Evolutionary conservation across 176 grass and related monocot species (phyloP).

Genomic region (Carex pumila): DNA sequence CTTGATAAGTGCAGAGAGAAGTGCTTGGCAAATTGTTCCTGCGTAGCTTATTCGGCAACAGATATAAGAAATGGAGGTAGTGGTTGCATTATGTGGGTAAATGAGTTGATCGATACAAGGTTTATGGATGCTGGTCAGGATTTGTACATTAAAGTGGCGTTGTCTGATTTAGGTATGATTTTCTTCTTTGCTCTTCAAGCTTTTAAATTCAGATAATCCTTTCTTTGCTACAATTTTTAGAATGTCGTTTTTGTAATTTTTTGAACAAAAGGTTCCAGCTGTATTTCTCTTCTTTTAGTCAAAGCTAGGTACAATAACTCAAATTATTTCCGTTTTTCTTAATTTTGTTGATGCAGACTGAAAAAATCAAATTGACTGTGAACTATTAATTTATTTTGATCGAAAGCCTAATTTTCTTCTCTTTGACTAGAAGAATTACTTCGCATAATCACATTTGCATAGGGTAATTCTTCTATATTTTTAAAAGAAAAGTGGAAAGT

Average conservation of each 20-base stretch:
- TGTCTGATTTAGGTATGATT: conserved; percentile 30
- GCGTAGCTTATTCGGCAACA: conserved; percentile 28
- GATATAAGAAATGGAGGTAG: conserved; percentile 22
- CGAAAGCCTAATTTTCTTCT: not conserved
- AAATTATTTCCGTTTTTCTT: not conserved
- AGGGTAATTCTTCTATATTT: not conserved
- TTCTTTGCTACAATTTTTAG: not conserved
- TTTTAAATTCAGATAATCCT: not conserved
- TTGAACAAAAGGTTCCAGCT: not conserved
- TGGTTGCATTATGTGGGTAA: conserved; percentile 47
- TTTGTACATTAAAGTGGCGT: conserved; percentile 35
- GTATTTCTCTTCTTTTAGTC: not conserved
- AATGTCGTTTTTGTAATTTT: not conserved
- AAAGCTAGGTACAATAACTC: not conserved
- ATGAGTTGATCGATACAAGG: conserved; percentile 35
- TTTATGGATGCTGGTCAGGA: conserved; percentile 25
- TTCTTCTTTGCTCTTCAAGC: not conserved
- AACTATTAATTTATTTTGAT: not conserved
- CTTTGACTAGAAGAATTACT: not conserved
- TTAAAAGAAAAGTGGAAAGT: not conserved
- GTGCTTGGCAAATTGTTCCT: conserved; percentile 42
- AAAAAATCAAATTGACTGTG: not conserved
- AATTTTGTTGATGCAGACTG: too few species aligned
- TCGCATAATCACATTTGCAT: not conserved
- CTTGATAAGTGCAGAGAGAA: conserved; percentile 23